Evolutionary conservation across 108 stramenopile genomes (phyloP), one percentile per base, ranked within the genome.

Genomic region (Seminavis robusta): DNA sequence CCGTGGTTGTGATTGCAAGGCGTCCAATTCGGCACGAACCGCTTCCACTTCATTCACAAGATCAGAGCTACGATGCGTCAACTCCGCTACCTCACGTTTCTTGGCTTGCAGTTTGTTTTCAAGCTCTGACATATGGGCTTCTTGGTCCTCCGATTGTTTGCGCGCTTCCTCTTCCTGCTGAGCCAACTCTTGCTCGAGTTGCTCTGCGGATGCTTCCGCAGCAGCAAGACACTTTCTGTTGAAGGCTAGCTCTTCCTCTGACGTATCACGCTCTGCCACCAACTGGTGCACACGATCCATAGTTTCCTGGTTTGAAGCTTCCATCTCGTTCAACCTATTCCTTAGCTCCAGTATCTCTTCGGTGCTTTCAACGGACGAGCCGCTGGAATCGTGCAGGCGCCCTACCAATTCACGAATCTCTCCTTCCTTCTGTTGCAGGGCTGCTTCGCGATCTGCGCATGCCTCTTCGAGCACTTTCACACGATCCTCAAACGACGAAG

Each of bases 361-460:
- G 1, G 47, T 56, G 24, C 67, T 53, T 28, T 60, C 59, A 1
- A 21, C 36, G 10, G 56, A 54, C 15, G 33, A 30, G 19, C 17
- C 23, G 15, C 58, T 38, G 23, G 52, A 39, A 37, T 53, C 36
- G 21, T 47, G 45, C 16, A 68, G 42, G 30, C 37, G 49, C 44
- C n/a, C 37, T 15, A 42, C 20, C 4, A 68, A 26, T 23, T 68
- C 59, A 24, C 47, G 17, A 11, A 60, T n/a, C 1, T 50, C 59
- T 6, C 37, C 67, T 47, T 68, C 67, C 52, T 60, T 68, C 43
- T 68, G 67, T 2, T 46, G 21, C 24, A 68, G 31, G 15, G 47
- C 16, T 4, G 45, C 3, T 30, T 68, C 41, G 11, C 47, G 34
- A 3, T 68, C 52, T 1, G 67, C 30, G 2, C 59, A 25, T 8